Percentiles rank a stretch among this genome's conserved stretches.
phyloP scores from a whole-genome alignment of 2,329 filamentous ascomycete genomes.

The Exophiala aquamarina region DNA sequence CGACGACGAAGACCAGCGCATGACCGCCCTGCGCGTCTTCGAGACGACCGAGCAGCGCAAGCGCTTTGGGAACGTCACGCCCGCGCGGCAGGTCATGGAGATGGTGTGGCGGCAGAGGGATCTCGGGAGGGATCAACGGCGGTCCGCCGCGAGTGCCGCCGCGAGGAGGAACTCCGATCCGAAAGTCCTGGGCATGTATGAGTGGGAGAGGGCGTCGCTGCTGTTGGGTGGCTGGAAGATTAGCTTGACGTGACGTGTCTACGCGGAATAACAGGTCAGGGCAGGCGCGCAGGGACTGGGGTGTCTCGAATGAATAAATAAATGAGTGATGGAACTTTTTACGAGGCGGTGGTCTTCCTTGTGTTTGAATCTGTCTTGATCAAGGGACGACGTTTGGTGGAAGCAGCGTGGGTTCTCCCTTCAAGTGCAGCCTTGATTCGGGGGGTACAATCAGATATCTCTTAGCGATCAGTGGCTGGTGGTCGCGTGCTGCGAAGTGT shows the following conservation, averaged over 20 bases:
- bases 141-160: conserved; percentile 2
- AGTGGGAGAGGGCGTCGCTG: conserved; percentile 31
- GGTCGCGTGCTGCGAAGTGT: too few species aligned
- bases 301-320: too few species aligned
- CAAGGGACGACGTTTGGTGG: too few species aligned
- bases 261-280: too few species aligned
- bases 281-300: too few species aligned
- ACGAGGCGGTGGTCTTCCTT: too few species aligned
- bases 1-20: conserved; percentile 24
- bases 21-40: conserved; percentile 29
- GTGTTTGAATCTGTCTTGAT: too few species aligned
- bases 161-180: background rate
- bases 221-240: conserved; percentile 31
- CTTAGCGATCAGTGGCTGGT: too few species aligned
- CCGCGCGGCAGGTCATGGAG: conserved; percentile 30
- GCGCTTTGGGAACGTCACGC: conserved; percentile 31
- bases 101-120: conserved; percentile 33
- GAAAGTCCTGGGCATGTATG: conserved; percentile 17
- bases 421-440: too few species aligned
- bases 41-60: conserved; percentile 25
- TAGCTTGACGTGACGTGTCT: conserved; percentile 30
- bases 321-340: too few species aligned
- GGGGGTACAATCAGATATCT: too few species aligned
- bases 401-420: too few species aligned
- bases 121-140: conserved; percentile 27